Evolutionary conservation across 139 green algal species (phyloP).

Genomic region (Volvox africanus): DNA sequence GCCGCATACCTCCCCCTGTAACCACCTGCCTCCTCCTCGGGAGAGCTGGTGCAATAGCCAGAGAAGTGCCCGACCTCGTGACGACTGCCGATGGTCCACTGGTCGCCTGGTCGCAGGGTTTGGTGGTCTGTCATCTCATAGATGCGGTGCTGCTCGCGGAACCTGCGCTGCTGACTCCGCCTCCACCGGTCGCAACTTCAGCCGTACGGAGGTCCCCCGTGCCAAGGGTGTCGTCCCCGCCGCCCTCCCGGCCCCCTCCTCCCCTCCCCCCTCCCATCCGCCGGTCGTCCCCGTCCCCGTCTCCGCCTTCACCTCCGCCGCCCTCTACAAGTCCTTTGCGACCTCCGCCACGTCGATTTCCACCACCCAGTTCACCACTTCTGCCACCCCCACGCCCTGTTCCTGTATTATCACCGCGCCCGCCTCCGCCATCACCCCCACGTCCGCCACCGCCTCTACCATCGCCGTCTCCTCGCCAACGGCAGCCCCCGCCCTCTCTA

Average conservation of each 20-base stretch:
- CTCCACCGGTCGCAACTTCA: neutral
- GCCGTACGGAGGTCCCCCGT: neutral
- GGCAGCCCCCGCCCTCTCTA: neutral
- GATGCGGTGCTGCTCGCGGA: slow-evolving; percentile 26
- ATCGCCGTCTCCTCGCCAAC: neutral
- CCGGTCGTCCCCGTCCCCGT: neutral
- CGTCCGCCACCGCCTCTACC: neutral
- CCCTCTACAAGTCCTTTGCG: neutral
- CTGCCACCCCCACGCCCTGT: neutral
- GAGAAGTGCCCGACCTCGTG: too few species aligned
- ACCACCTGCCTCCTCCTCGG: too few species aligned
- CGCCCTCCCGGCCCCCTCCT: neutral
- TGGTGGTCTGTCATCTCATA: slow-evolving; percentile 4
- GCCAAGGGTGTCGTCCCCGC: neutral
- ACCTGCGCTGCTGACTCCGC: neutral
- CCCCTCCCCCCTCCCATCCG: neutral
- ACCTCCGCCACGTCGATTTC: neutral
- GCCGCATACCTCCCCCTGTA: too few species aligned
- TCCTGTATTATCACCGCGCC: neutral
- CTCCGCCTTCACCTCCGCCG: neutral
- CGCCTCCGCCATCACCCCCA: neutral
- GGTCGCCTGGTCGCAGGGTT: neutral
- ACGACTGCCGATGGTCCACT: too few species aligned
- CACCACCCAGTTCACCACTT: neutral
- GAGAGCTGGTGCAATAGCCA: too few species aligned